Conservation (phyloP, 2,329 filamentous ascomycete species). For the Cercospora sp. region DNA sequence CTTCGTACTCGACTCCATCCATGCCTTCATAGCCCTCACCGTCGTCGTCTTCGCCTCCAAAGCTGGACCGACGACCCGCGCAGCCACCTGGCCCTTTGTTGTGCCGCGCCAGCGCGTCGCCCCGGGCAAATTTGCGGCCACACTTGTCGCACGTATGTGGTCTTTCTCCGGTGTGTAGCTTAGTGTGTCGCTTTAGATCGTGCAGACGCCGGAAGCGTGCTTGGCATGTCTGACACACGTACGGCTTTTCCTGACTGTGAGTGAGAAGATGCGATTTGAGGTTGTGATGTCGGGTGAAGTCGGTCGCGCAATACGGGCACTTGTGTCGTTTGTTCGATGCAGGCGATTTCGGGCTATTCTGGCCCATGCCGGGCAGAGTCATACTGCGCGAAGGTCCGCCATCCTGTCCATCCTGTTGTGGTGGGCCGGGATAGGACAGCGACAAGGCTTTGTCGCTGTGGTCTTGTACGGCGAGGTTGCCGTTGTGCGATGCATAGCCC, state of each 20-base stretch:
- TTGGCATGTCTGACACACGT: conserved; percentile 88
- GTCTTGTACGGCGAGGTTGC: conserved; percentile 30
- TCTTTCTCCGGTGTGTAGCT: conserved; percentile 93
- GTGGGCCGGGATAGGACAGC: conserved; percentile 65
- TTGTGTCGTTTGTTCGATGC: conserved; percentile 78
- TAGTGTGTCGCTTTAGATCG: conserved; percentile 92
- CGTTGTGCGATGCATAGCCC: conserved; percentile 31
- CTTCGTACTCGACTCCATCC: conserved; percentile 66
- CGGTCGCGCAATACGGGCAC: conserved; percentile 93
- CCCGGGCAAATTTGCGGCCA: conserved; percentile 89
- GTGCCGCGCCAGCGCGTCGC: conserved; percentile 90
- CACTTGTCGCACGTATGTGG: conserved; percentile 95
- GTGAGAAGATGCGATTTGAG: conserved; percentile 96
- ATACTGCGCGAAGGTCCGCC: conserved; percentile 59
- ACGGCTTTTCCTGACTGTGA: conserved; percentile 97
- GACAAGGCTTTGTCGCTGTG: conserved; percentile 57
- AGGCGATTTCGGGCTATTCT: conserved; percentile 64
- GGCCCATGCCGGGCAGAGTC: conserved; percentile 53
- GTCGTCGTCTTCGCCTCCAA: conserved; percentile 73
- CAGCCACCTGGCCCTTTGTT: conserved; percentile 95
- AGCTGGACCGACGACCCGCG: conserved; percentile 85
- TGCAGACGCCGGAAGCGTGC: conserved; percentile 90
- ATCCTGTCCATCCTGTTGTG: conserved; percentile 49
- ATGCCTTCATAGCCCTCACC: conserved; percentile 53
- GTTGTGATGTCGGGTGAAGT: conserved; percentile 96